These are phyloP conservation scores for Polytrichum commune DNA, from an alignment of 225 moss, liverwort and hornwort species.

Conservation along the genomic window DNA sequence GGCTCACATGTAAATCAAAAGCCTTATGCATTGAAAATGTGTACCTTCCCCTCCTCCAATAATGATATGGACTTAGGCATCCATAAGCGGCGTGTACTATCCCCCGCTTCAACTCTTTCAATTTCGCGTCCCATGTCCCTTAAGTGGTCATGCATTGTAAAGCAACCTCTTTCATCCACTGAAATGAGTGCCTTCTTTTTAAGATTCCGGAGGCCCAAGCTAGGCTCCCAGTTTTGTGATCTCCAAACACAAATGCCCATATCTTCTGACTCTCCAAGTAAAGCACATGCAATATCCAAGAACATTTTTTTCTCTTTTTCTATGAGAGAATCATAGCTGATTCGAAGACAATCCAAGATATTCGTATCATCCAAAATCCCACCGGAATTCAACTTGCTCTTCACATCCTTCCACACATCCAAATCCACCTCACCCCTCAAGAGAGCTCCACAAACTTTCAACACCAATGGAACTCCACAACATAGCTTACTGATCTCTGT, in stretches of 20 bases:
- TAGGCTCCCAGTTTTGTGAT: not conserved
- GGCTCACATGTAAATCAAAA: too few species aligned
- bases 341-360: slow-evolving; percentile 6
- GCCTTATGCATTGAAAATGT: not conserved
- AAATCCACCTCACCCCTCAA: not conserved
- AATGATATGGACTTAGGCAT: not conserved
- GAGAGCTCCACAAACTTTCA: slow-evolving; percentile 14
- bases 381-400: not conserved
- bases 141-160: slow-evolving; percentile 5
- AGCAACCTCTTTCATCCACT: not conserved
- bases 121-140: slow-evolving; percentile 12
- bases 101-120: not conserved
- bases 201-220: not conserved
- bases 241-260: not conserved
- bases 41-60: not conserved
- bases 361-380: not conserved
- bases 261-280: not conserved
- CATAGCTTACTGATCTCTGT: not conserved
- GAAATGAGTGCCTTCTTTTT: not conserved
- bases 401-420: slow-evolving; percentile 5
- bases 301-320: not conserved
- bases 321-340: slow-evolving; percentile 3
- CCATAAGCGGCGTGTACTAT: not conserved
- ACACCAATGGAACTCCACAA: slow-evolving; percentile 7
- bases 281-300: slow-evolving; percentile 18